Conservation (phyloP, 345 rosid genomes). For the Boechera retrofracta region DNA sequence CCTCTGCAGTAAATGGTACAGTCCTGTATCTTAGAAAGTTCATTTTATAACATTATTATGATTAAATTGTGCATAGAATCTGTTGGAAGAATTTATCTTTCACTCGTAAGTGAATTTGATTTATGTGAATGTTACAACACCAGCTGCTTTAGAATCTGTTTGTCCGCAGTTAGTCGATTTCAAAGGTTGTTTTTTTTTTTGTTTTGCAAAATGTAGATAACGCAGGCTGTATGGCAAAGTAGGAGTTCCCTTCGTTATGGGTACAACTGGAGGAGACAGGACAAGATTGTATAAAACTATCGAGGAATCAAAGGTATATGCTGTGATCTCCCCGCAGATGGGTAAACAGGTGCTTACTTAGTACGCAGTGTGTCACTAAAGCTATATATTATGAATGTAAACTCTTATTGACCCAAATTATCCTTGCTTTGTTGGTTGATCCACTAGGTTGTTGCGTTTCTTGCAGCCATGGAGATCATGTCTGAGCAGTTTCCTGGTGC, state of each 20-base stretch:
- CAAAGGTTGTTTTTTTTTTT: not conserved
- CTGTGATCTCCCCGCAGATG: constrained; percentile 97
- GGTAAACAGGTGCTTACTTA: constrained; percentile 73
- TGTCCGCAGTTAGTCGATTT: not conserved
- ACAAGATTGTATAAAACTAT: constrained; percentile 65
- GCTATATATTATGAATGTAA: not conserved
- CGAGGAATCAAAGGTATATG: constrained; percentile 67
- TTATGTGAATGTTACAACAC: not conserved
- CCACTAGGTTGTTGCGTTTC: constrained; percentile 86
- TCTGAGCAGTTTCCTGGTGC: constrained; percentile 94
- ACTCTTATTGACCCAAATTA: constrained; percentile 9
- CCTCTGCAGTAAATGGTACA: constrained; percentile 83
- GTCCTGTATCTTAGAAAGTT: not conserved
- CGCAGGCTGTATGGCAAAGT: constrained; percentile 77
- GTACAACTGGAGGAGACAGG: constrained; percentile 95
- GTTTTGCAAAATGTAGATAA: constrained; percentile 55
- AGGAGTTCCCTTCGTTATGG: constrained; percentile 96
- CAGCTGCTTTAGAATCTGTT: constrained; percentile 7
- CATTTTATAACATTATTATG: not conserved
- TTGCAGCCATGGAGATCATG: constrained; percentile 97
- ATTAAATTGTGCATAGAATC: not conserved
- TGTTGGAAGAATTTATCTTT: not conserved
- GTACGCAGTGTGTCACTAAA: not conserved
- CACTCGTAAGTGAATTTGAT: not conserved
- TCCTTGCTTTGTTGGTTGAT: constrained; percentile 29